Percentiles rank a stretch among this genome's conserved stretches.
Evolutionary conservation across 2,329 filamentous ascomycete species (phyloP).

Genomic region (Phyllosticta paracitricarpa): DNA sequence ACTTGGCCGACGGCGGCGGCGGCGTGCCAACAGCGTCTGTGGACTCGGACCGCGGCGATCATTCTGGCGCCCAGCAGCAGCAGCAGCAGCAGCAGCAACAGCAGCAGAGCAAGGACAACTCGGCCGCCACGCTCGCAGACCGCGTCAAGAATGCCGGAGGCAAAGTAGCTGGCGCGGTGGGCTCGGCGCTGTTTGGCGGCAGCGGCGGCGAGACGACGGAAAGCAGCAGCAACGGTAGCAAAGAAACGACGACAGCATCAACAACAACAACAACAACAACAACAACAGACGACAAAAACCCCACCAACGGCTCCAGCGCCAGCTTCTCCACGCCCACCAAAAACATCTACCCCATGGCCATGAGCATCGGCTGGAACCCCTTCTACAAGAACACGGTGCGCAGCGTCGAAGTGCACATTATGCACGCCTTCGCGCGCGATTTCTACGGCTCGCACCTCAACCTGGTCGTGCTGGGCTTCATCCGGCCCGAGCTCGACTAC

Average conservation of each 20-base stretch:
- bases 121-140: not conserved
- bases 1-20: not conserved
- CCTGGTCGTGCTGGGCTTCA: constrained; percentile 73
- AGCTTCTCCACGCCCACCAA: not conserved
- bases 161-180: constrained; percentile 3
- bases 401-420: constrained; percentile 81
- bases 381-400: constrained; percentile 89
- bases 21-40: not conserved
- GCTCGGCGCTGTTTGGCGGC: constrained; percentile 10
- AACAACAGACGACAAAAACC: not conserved
- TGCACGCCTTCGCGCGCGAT: constrained; percentile 65
- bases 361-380: constrained; percentile 94
- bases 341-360: constrained; percentile 68
- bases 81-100: not conserved
- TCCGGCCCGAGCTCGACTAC: constrained; percentile 85
- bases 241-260: not conserved
- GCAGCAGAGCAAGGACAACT: not conserved
- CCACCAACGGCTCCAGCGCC: not conserved
- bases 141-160: constrained; percentile 5
- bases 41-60: not conserved
- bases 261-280: not conserved
- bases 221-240: not conserved
- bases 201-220: constrained; percentile 8
- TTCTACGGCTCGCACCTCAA: constrained; percentile 81
- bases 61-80: not conserved